Evolutionary conservation across 2,329 filamentous ascomycete genomes (phyloP).

Genomic region (Aspergillus quadricinctus): DNA sequence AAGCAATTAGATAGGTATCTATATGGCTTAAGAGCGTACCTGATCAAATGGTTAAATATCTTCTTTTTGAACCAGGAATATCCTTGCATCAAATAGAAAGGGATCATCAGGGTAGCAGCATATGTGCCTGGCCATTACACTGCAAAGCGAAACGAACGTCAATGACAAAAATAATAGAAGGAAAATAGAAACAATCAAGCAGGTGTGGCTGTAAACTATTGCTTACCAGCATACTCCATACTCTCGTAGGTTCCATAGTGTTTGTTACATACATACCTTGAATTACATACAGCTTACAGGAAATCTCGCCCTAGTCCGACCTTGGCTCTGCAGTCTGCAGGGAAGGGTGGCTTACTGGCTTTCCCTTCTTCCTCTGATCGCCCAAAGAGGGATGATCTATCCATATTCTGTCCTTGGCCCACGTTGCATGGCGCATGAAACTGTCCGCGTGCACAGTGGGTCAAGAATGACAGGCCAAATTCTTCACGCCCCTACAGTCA

Average conservation of each 20-base stretch:
- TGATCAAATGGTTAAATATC: not conserved
- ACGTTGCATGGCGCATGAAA: constrained; percentile 38
- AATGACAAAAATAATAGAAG: not conserved
- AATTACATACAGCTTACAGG: not conserved
- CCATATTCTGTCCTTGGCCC: constrained; percentile 27
- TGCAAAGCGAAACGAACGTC: not conserved
- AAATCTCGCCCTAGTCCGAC: constrained; percentile 6
- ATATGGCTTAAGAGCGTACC: not conserved
- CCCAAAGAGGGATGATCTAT: constrained; percentile 20
- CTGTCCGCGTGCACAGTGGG: constrained; percentile 36
- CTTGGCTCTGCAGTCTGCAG: constrained; percentile 19
- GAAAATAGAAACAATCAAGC: not conserved
- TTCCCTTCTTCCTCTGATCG: constrained; percentile 17
- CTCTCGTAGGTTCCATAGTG: not conserved
- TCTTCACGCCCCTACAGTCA: constrained; percentile 24
- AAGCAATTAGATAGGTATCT: not conserved
- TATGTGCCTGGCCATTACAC: not conserved
- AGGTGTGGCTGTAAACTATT: not conserved
- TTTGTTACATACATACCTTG: not conserved
- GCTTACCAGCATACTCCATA: not conserved
- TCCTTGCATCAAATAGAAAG: not conserved
- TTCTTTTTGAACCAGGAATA: not conserved
- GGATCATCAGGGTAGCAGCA: not conserved
- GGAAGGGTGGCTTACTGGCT: constrained; percentile 17
- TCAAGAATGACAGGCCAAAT: constrained; percentile 35